Percentiles rank a stretch among this genome's conserved stretches.
Conservation (phyloP, 352 stramenopile species). For the Phytopythium litorale region DNA sequence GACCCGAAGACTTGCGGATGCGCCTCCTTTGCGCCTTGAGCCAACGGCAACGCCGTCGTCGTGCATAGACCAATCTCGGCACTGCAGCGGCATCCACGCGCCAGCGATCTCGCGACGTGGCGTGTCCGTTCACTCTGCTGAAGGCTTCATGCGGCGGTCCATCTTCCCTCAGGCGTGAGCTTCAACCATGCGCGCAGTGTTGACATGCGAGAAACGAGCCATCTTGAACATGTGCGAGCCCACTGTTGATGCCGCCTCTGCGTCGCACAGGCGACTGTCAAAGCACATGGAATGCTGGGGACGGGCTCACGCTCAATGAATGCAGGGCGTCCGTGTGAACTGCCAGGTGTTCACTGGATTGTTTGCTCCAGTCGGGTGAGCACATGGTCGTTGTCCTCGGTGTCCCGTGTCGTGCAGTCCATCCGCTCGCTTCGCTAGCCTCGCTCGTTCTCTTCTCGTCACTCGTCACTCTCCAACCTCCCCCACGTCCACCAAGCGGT, state of each 20-base stretch:
- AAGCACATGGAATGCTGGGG: background rate
- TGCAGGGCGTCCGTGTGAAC: background rate
- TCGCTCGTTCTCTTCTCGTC: background rate
- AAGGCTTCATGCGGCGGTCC: too few species aligned
- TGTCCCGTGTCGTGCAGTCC: background rate
- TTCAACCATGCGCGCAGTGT: too few species aligned
- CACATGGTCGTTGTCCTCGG: background rate
- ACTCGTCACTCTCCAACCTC: background rate
- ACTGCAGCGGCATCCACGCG: background rate
- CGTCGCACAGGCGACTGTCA: background rate
- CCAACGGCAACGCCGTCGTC: background rate
- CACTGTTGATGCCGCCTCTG: background rate
- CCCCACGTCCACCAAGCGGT: background rate
- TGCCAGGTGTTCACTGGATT: background rate
- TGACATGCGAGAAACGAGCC: background rate
- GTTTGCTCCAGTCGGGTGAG: background rate
- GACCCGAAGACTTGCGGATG: too few species aligned
- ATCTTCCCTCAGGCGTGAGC: too few species aligned
- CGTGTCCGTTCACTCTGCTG: background rate
- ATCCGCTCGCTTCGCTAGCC: background rate
- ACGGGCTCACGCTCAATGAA: too few species aligned
- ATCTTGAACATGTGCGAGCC: background rate
- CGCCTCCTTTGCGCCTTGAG: background rate
- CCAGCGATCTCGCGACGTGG: background rate
- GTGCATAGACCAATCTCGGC: background rate